phyloP scores from a whole-genome alignment of 1,284 basidiomycete genomes.

The Ganoderma resinaceum region DNA sequence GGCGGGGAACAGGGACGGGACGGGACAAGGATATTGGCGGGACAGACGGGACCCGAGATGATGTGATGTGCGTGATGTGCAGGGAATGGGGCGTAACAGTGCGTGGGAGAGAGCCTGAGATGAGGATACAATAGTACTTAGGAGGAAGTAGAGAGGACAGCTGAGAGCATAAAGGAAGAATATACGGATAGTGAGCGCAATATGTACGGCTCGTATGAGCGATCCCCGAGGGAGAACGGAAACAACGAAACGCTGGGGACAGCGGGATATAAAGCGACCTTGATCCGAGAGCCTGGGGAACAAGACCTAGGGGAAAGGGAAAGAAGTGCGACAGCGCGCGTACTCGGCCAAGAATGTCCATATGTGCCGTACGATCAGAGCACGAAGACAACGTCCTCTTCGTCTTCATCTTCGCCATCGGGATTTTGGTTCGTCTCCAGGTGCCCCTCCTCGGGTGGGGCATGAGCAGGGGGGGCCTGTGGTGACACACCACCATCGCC shows the following conservation, averaged over 20 bases:
- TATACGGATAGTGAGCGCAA: slow-evolving; percentile 22
- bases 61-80: slow-evolving; percentile 2
- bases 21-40: not conserved
- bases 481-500: slow-evolving; percentile 9
- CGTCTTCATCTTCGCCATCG: slow-evolving; percentile 56
- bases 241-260: not conserved
- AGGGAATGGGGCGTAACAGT: slow-evolving; percentile 10
- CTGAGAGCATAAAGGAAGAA: slow-evolving; percentile 25
- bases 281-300: not conserved
- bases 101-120: slow-evolving; percentile 19
- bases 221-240: not conserved
- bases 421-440: slow-evolving; percentile 31
- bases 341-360: not conserved
- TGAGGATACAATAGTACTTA: slow-evolving; percentile 23
- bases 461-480: slow-evolving; percentile 13
- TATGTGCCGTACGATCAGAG: slow-evolving; percentile 39
- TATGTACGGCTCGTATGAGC: slow-evolving; percentile 18
- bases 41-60: not conserved
- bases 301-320: not conserved
- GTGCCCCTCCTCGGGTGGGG: slow-evolving; percentile 9
- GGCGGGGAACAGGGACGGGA: not conserved
- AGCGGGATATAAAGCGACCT: not conserved
- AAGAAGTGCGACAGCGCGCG: not conserved
- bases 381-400: slow-evolving; percentile 61
- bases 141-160: slow-evolving; percentile 17